Evolutionary conservation across 805 yeast species (phyloP), one percentile per base, ranked within the genome.

Genomic region (Candida stauntonica): DNA sequence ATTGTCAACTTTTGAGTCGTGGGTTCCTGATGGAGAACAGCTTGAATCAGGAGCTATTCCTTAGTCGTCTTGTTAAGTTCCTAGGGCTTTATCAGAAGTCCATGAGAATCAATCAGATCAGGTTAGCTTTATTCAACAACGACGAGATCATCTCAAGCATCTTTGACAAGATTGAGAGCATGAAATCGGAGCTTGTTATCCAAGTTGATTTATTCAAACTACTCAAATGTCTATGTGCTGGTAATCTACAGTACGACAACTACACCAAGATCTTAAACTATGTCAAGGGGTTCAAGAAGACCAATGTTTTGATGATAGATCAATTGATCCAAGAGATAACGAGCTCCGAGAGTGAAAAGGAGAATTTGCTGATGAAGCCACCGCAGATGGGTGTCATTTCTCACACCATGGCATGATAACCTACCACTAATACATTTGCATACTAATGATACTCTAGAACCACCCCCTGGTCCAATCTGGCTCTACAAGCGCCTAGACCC

Each of bases 1-100:
- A 51, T 37, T 16, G 67, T 59, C 17, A 45, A 46, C 62, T 68
- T 38, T 48, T 72, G 15, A 44, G 60, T 1, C 58, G 60, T 12
- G 74, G 76, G 2, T 63, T 72, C 29, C 48, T 68, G 42, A 43
- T 68, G 30, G 59, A 63, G 12, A 61, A 61, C 39, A 64, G 60
- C 0, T 61, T 72, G 13, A 72, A 66, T 42, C 50, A 68, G 36
- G 77, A 72, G 44, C 61, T 68, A 5, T 62, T 68, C 11, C 50
- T 71, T 17, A 72, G 67, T 17, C 64, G 57, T 29, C 62, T 69
- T 35, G 57, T 63, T 37, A 66, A 62, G 41, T 52, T 72, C 7
- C 36, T 54, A 17, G 35, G 39, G 5, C 17, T 26, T 2, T 38
- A 41, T 31, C 28, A 28, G 7, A 50, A 41, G 20, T 52, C 55